Evolutionary conservation across 768 basidiomycete genomes (phyloP), one percentile per base, ranked within the genome.

Genomic region (Trametes villosa): DNA sequence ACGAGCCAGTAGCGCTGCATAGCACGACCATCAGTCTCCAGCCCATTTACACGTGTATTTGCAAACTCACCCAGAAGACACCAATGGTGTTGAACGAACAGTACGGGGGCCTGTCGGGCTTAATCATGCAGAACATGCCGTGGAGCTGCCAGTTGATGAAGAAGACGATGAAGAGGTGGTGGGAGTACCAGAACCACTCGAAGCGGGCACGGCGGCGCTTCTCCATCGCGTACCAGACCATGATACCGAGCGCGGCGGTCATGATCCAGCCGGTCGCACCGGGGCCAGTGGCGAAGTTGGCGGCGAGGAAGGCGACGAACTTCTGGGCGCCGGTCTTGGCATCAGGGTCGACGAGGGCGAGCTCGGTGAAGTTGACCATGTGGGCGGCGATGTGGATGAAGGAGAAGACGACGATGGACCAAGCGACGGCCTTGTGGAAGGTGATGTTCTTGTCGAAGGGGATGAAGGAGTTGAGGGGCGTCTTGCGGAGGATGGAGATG

Each of bases 91-190:
- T 90, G 74, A 74, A 89, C 4, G 91, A 92, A 76, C 96, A 98
- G 75, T 81, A 95, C 0, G 94, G 94, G 0, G 91, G 82, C 55
- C 91, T 81, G 75, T 97, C 94, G 26, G 95, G 94, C 75, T 91
- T 78, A 77, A 96, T 93, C 92, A 95, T 94, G 77, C 94, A 95
- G 85, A 93, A 96, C 91, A 96, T 90, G 54, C 94, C 94, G 70
- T 96, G 95, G 30, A 96, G 79, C 73, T 98, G 96, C 96, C 96
- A 97, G 71, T 81, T 79, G 72, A 94, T 83, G 81, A 98, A 97
- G 84, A 96, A 96, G 59, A 92, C 71, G 69, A 96, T 84, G 79
- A 95, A 96, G 62, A 97, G 80, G 72, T 97, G 91, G 71, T 92
- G 87, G 9, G 85, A 82, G 74, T 93, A 94, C 89, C 91, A 94